phyloP scores from a whole-genome alignment of 2,329 filamentous ascomycete genomes.

The Alternaria metachromatica region DNA sequence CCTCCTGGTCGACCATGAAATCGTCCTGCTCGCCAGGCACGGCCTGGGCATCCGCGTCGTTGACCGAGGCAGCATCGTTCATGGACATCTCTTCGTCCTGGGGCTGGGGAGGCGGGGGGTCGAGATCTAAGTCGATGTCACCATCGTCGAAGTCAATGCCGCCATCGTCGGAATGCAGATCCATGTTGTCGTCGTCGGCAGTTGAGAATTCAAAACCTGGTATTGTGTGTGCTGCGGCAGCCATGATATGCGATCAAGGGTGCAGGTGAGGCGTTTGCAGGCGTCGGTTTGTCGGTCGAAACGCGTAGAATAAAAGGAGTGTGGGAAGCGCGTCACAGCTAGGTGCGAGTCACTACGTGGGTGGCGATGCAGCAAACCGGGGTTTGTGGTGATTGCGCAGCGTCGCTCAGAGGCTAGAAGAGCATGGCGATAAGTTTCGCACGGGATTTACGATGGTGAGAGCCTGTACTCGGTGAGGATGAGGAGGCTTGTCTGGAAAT shows the following conservation, averaged over 20 bases:
- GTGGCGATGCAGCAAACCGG: constrained; percentile 15
- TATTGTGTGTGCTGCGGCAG: constrained; percentile 28
- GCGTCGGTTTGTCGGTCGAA: constrained; percentile 1
- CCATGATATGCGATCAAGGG: constrained; percentile 21
- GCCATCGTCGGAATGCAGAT: constrained; percentile 59
- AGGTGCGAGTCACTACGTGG: constrained; percentile 11
- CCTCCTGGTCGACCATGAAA: constrained; percentile 47
- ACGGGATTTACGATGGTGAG: background rate
- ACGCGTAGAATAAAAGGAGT: constrained; percentile 14
- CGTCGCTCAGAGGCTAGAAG: constrained; percentile 5
- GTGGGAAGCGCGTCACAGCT: constrained; percentile 26
- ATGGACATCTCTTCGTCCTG: constrained; percentile 62
- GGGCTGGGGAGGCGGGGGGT: constrained; percentile 21
- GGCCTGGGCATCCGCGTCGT: constrained; percentile 25
- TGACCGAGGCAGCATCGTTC: constrained; percentile 55
- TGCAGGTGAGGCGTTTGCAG: constrained; percentile 2
- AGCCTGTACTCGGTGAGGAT: background rate
- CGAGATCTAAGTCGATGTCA: constrained; percentile 66
- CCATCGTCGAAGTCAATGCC: constrained; percentile 57
- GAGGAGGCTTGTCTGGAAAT: constrained; percentile 15
- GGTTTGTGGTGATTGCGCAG: constrained; percentile 2
- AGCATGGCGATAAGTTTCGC: constrained; percentile 10
- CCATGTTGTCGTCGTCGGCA: constrained; percentile 56
- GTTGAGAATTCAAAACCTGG: constrained; percentile 42
- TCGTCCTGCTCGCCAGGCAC: constrained; percentile 39